These are phyloP conservation scores for Trypanosoma vivax DNA, from an alignment of 208 protist genomes.

Conservation along the genomic window DNA sequence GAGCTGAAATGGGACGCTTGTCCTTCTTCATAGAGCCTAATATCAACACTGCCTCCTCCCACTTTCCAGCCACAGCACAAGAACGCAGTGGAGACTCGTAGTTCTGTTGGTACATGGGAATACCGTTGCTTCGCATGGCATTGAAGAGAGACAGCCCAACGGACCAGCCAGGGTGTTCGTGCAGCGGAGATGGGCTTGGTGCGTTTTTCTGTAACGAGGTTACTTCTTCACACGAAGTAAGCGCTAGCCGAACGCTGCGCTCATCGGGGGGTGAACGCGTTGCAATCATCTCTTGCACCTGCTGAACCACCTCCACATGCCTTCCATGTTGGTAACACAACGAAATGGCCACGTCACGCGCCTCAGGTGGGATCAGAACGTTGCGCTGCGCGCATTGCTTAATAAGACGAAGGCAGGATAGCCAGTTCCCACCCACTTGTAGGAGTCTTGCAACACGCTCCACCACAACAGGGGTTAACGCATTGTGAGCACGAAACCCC, in stretches of 20 bases:
- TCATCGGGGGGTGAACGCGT: slow-evolving; percentile 51
- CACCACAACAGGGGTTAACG: slow-evolving; percentile 49
- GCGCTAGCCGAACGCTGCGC: slow-evolving; percentile 46
- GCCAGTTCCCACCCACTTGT: slow-evolving; percentile 45
- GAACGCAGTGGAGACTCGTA: slow-evolving; percentile 67
- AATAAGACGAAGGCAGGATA: slow-evolving; percentile 36
- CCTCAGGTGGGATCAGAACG: slow-evolving; percentile 48
- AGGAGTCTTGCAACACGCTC: slow-evolving; percentile 40
- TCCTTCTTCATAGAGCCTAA: slow-evolving; percentile 46
- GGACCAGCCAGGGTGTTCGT: slow-evolving; percentile 21
- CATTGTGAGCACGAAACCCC: slow-evolving; percentile 29
- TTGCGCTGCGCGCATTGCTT: slow-evolving; percentile 31
- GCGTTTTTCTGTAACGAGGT: slow-evolving; percentile 20
- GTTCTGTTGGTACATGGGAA: slow-evolving; percentile 61
- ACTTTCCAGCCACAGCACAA: slow-evolving; percentile 45
- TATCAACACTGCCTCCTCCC: slow-evolving; percentile 43
- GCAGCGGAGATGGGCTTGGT: background rate
- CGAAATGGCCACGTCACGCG: slow-evolving; percentile 59
- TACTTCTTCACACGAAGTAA: slow-evolving; percentile 49
- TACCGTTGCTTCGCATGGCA: slow-evolving; percentile 48
- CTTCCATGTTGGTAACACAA: slow-evolving; percentile 33
- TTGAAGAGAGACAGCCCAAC: slow-evolving; percentile 50
- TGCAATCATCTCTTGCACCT: slow-evolving; percentile 44
- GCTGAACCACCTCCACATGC: slow-evolving; percentile 35
- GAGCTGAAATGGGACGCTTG: slow-evolving; percentile 37